These are phyloP conservation scores for Jackrogersella multiformis DNA, from an alignment of 495 filamentous ascomycete species.

Conservation along the genomic window DNA sequence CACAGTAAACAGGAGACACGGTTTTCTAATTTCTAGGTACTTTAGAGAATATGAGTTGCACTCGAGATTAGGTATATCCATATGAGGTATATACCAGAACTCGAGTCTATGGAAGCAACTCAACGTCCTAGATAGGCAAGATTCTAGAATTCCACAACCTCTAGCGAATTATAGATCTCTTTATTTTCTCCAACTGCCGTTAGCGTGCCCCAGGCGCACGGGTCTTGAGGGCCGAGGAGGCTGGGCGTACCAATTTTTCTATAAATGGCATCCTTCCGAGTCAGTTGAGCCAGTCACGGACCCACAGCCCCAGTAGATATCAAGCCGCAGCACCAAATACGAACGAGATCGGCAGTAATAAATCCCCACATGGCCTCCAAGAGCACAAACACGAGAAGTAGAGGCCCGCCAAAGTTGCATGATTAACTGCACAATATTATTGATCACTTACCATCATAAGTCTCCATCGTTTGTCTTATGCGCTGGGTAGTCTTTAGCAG, in stretches of 20 bases:
- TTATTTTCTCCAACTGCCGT: slow-evolving; percentile 31
- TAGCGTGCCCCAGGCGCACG: slow-evolving; percentile 33
- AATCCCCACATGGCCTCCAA: slow-evolving; percentile 33
- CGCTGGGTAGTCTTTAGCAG: slow-evolving; percentile 5
- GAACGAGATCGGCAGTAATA: slow-evolving; percentile 41
- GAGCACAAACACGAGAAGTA: slow-evolving; percentile 33
- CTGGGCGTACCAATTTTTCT: slow-evolving; percentile 25
- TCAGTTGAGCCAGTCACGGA: slow-evolving; percentile 27
- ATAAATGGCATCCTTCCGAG: slow-evolving; percentile 32
- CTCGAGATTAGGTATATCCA: neutral
- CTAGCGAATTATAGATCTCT: neutral
- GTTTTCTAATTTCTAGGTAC: neutral
- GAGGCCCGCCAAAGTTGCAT: slow-evolving; percentile 32
- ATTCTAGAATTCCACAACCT: slow-evolving; percentile 27
- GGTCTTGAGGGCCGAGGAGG: slow-evolving; percentile 12
- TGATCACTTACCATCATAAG: slow-evolving; percentile 19
- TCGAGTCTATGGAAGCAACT: neutral
- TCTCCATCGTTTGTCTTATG: slow-evolving; percentile 20
- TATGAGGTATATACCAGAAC: neutral
- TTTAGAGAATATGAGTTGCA: neutral
- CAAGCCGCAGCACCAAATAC: slow-evolving; percentile 40
- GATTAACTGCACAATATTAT: slow-evolving; percentile 20
- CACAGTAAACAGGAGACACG: too few relatives aligned
- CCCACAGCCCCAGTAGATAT: slow-evolving; percentile 20
- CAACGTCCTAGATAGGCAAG: slow-evolving; percentile 18